These are phyloP conservation scores for Cladosporium cucumerinum DNA, from an alignment of 2,329 filamentous ascomycete genomes.

Conservation along the genomic window DNA sequence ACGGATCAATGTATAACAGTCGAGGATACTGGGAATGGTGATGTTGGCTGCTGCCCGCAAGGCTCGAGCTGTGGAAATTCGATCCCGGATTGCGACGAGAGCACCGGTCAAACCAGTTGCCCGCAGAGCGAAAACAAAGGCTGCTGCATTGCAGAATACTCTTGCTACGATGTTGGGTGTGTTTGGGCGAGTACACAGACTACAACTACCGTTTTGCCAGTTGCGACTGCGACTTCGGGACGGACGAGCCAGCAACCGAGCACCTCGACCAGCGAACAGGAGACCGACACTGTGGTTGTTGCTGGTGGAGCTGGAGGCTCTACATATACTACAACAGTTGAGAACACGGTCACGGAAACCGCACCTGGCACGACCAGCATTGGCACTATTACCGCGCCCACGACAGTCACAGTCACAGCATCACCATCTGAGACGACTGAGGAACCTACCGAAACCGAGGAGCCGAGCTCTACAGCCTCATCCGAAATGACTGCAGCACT, in stretches of 20 bases:
- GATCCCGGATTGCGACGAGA: slow-evolving; percentile 58
- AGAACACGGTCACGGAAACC: slow-evolving; percentile 9
- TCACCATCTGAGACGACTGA: slow-evolving; percentile 2
- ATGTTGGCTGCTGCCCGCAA: slow-evolving; percentile 71
- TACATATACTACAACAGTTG: slow-evolving; percentile 11
- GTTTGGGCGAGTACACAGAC: slow-evolving; percentile 40
- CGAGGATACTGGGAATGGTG: slow-evolving; percentile 56
- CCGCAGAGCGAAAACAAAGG: slow-evolving; percentile 64
- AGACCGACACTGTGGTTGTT: neutral
- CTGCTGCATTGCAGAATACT: slow-evolving; percentile 70
- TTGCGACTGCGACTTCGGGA: slow-evolving; percentile 20
- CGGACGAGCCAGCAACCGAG: neutral
- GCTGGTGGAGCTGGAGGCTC: slow-evolving; percentile 7
- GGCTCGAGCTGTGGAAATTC: slow-evolving; percentile 62
- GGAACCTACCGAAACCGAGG: neutral
- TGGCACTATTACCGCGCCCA: slow-evolving; percentile 16
- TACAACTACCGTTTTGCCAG: slow-evolving; percentile 26
- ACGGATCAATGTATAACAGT: slow-evolving; percentile 65
- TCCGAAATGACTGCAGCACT: slow-evolving; percentile 39
- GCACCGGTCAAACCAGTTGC: slow-evolving; percentile 62
- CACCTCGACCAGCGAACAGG: neutral
- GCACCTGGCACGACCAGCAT: slow-evolving; percentile 15
- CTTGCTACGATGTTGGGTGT: slow-evolving; percentile 70
- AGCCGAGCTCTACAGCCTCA: slow-evolving; percentile 25
- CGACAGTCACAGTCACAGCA: slow-evolving; percentile 14